Conservation (phyloP, 345 rosid genomes). For the Hirschfeldia incana region DNA sequence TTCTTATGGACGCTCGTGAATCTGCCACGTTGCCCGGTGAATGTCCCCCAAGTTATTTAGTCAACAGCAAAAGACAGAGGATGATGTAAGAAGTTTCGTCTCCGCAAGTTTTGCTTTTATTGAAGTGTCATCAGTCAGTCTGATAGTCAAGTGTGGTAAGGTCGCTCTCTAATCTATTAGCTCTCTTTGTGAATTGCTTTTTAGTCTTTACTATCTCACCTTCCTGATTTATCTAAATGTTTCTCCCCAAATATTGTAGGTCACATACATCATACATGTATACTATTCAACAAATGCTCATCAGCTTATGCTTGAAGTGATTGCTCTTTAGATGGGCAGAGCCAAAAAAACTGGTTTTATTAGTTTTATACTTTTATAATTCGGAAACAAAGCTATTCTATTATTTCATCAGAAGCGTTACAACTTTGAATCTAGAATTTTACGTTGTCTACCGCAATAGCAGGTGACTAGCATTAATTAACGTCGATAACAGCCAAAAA, state of each 20-base stretch:
- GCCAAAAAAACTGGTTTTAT: neutral
- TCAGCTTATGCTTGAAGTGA: neutral
- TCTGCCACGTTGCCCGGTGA: slow-evolving; percentile 16
- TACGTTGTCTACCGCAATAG: neutral
- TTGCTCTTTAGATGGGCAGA: neutral
- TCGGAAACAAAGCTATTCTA: neutral
- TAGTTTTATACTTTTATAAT: neutral
- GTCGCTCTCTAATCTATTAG: neutral
- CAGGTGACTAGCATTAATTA: neutral
- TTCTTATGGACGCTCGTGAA: slow-evolving; percentile 15
- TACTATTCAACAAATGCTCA: neutral
- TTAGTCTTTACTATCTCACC: neutral
- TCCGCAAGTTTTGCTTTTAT: neutral
- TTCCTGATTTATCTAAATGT: neutral
- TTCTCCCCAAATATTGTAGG: neutral
- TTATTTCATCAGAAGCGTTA: neutral
- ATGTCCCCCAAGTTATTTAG: neutral
- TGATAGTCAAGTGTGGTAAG: neutral
- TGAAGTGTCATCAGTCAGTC: neutral
- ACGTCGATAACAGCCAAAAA: neutral
- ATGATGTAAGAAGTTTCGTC: neutral
- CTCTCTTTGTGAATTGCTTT: neutral
- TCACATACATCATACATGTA: neutral
- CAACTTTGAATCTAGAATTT: neutral
- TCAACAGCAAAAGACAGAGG: neutral